A percentile compares a stretch with the other conserved stretches of the same genome.
Evolutionary conservation across 2,329 filamentous ascomycete genomes (phyloP).

Genomic region (Zymoseptoria brevis): DNA sequence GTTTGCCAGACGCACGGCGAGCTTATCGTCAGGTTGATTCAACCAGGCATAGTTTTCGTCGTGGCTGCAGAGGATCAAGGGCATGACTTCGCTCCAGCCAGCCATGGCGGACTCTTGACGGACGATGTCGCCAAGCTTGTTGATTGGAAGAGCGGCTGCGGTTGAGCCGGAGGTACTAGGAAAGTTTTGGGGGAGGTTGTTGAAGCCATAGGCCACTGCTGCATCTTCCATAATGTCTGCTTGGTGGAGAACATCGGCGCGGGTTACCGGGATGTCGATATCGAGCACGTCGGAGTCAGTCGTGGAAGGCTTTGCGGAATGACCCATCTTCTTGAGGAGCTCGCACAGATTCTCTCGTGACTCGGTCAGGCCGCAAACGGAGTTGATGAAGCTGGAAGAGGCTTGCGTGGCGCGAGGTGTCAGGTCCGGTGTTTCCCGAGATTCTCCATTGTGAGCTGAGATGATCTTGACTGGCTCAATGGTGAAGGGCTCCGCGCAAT

Average conservation of each 20-base stretch:
- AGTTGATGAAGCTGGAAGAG: constrained; percentile 88
- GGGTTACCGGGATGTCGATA: constrained; percentile 76
- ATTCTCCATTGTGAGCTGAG: constrained; percentile 82
- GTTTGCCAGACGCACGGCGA: constrained; percentile 77
- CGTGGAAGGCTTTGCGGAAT: constrained; percentile 66
- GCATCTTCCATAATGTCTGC: constrained; percentile 99
- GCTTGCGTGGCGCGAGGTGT: constrained; percentile 69
- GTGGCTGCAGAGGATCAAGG: constrained; percentile 90
- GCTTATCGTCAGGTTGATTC: constrained; percentile 78
- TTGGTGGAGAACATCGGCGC: constrained; percentile 90
- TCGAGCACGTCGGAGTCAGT: constrained; percentile 60
- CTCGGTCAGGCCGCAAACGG: constrained; percentile 75
- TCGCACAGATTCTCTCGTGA: constrained; percentile 67
- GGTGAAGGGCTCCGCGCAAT: constrained; percentile 81
- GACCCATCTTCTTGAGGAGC: constrained; percentile 82
- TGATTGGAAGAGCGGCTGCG: constrained; percentile 78
- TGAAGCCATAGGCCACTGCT: constrained; percentile 95
- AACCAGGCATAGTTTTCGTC: constrained; percentile 97
- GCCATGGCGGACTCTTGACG: constrained; percentile 84
- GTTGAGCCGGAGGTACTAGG: constrained; percentile 80
- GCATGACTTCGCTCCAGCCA: constrained; percentile 94
- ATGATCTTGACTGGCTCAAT: constrained; percentile 89
- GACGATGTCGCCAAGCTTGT: constrained; percentile 90
- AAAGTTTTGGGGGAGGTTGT: constrained; percentile 80
- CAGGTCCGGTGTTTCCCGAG: constrained; percentile 72